Base-by-base conservation (phyloP, 345 rosid genomes). In the Iberis pinnata region DNA sequence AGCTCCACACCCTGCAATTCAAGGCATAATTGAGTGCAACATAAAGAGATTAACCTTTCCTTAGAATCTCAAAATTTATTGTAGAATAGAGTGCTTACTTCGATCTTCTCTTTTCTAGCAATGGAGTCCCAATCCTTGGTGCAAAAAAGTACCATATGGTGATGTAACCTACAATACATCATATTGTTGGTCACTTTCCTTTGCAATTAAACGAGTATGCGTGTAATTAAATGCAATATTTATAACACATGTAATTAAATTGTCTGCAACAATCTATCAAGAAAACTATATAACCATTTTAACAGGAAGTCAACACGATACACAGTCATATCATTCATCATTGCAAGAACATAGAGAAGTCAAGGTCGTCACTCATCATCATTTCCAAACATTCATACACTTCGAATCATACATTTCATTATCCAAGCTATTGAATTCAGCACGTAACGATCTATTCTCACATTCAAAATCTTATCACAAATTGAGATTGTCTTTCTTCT, bases 111-210 rank as follows among this genome's bases (percentile, higher is more conserved):
- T 73, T 76, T 83, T 60, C 48, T 85, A 42, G 97, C 97, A 43
- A 89, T 81, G 17, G 85, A 70, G n/a, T 81, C 95, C 97, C 97
- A 89, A 61, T 83, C 97, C 50, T 83, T 83, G 8, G 66, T 89
- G 87, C 67, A 81, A 77, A 53, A 51, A 47, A 68, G 29, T 78
- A 31, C 89, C 92, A 63, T 73, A 75, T 12, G 97, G 92, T 16
- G 97, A 78, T 37, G 97, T 76, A 43, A 88, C 88, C 95, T 88
- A 43, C 24, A 42, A 58, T 22, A 53, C 19, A 51, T 44, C 29
- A 38, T 27, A 38, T 18, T 4, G 1, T 7, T 36, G 12, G 33
- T 58, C 58, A 51, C 10, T 58, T 12, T 19, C 35, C 9, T 18
- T 19, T 14, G 4, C 39, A 20, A 39, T 8, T n/a, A n/a, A n/a